These are phyloP conservation scores for Colletotrichum incanum DNA, from an alignment of 2,329 filamentous ascomycete genomes.

Conservation along the genomic window DNA sequence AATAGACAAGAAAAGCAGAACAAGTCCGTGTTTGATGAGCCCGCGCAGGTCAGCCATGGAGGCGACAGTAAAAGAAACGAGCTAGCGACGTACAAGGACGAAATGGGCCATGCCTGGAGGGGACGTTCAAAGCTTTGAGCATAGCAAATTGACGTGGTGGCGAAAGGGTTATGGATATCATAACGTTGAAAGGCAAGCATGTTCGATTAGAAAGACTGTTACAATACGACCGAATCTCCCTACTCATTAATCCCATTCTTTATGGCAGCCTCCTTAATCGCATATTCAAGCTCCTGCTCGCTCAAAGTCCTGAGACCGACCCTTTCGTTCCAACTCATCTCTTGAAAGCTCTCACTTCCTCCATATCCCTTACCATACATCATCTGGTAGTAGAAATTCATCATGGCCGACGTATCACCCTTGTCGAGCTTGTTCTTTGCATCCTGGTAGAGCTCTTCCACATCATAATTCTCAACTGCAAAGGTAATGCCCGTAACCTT, in stretches of 20 bases:
- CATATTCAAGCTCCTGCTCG: neutral
- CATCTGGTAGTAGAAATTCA: slow-evolving; percentile 27
- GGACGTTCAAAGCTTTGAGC: slow-evolving; percentile 37
- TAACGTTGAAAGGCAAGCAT: neutral
- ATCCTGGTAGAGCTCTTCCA: slow-evolving; percentile 13
- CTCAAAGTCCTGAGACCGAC: neutral
- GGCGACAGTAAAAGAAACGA: slow-evolving; percentile 60
- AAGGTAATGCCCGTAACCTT: slow-evolving; percentile 40
- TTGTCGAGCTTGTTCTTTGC: neutral
- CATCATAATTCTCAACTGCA: neutral
- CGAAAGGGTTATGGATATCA: slow-evolving; percentile 9
- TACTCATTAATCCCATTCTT: neutral
- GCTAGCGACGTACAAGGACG: slow-evolving; percentile 58
- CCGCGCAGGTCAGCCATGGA: slow-evolving; percentile 56
- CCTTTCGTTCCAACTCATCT: slow-evolving; percentile 37
- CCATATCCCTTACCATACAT: slow-evolving; percentile 37
- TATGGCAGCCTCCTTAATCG: neutral
- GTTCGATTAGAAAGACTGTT: slow-evolving; percentile 16
- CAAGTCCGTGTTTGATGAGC: slow-evolving; percentile 53
- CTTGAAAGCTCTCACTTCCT: slow-evolving; percentile 27
- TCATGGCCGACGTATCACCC: slow-evolving; percentile 19
- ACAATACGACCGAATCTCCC: slow-evolving; percentile 10
- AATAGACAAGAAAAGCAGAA: slow-evolving; percentile 52
- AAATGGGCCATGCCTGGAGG: slow-evolving; percentile 49
- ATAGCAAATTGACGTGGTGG: neutral